These are phyloP conservation scores for Lathyrus oleraceus DNA, from an alignment of 306 rosid species.

Conservation along the genomic window DNA sequence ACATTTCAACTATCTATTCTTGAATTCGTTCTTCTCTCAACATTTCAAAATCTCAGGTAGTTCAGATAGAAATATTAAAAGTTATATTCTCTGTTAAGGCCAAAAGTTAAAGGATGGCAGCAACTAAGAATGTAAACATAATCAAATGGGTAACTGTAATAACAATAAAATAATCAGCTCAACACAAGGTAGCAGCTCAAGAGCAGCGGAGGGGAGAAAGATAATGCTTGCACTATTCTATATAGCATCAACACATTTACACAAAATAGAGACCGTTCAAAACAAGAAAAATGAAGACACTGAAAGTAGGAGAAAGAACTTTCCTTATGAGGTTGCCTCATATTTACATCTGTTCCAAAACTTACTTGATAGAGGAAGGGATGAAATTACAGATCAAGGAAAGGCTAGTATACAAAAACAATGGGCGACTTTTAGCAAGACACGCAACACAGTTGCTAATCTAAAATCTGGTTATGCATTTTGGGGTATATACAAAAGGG, in stretches of 20 bases:
- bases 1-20: background rate
- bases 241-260: constrained; percentile 17
- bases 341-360: constrained; percentile 49
- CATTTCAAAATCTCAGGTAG: background rate
- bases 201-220: background rate
- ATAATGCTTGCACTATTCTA: background rate
- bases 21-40: background rate
- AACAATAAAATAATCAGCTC: background rate
- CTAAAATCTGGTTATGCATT: constrained; percentile 47
- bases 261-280: constrained; percentile 1
- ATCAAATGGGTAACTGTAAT: no score
- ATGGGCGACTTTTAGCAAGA: constrained; percentile 35
- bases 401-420: constrained; percentile 64
- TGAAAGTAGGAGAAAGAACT: constrained; percentile 6
- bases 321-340: constrained; percentile 43
- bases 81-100: no score
- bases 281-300: constrained; percentile 8
- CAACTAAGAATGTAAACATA: no score
- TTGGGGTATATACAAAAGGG: constrained; percentile 60
- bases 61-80: background rate
- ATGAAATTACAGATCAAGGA: constrained; percentile 36
- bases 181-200: constrained; percentile 5
- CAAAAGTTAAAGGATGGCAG: no score
- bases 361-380: constrained; percentile 34
- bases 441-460: constrained; percentile 44